Conservation (phyloP, 768 basidiomycete species). For the Pulveroboletus sp. region DNA sequence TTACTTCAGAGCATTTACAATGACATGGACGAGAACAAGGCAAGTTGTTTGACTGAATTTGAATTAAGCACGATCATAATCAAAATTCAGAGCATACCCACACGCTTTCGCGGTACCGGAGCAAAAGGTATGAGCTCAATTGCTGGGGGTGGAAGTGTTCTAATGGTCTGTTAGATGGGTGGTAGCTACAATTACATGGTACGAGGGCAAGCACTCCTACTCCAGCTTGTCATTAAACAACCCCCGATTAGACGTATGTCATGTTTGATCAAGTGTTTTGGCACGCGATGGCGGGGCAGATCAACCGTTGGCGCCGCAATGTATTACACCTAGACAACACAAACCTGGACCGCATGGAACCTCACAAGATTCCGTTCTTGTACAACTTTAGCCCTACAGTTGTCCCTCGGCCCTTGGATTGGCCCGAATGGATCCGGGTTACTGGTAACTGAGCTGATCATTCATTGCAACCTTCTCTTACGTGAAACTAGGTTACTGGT, state of each 20-base stretch:
- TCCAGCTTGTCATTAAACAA: conserved; percentile 1
- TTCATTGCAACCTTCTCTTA: conserved; percentile 6
- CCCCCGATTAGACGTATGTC: conserved; percentile 67
- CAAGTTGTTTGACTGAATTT: conserved; percentile 14
- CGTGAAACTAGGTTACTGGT: conserved; percentile 79
- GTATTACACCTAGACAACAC: conserved; percentile 73
- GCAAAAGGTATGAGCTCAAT: conserved; percentile 57
- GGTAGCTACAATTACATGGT: conserved; percentile 99
- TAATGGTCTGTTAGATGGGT: conserved; percentile 64
- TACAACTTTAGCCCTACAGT: conserved; percentile 94
- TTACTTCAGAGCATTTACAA: conserved; percentile 94
- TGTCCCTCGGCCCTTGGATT: conserved; percentile 92
- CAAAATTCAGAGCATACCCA: conserved; percentile 71
- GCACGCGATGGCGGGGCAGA: conserved; percentile 89
- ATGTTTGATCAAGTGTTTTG: conserved; percentile 99
- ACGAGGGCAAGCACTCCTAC: conserved; percentile 15
- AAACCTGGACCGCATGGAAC: conserved; percentile 91
- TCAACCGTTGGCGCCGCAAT: conserved; percentile 90
- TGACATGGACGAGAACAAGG: conserved; percentile 97
- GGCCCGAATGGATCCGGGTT: conserved; percentile 98
- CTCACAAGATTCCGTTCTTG: conserved; percentile 95
- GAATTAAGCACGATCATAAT: not conserved
- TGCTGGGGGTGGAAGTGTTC: conserved; percentile 8
- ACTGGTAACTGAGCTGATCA: conserved; percentile 52
- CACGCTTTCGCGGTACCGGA: conserved; percentile 98